Conservation (phyloP, 495 filamentous ascomycete genomes). For the Friedmanniomyces simplex region DNA sequence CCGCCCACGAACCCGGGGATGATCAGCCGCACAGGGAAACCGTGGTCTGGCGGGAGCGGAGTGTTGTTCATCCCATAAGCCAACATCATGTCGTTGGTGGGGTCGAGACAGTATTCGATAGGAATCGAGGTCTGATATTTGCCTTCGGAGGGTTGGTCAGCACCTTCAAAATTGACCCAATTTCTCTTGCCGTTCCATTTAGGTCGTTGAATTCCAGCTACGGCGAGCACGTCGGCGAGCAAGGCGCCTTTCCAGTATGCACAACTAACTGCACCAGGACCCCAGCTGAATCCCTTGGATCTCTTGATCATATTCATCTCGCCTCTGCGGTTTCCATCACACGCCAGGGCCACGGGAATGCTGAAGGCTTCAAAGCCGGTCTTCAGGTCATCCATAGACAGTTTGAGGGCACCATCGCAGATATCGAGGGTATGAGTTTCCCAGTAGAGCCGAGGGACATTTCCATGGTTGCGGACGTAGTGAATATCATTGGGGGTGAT, state of each 20-base stretch:
- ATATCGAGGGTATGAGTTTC: slow-evolving; percentile 10
- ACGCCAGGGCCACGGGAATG: slow-evolving; percentile 15
- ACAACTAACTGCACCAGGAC: slow-evolving; percentile 15
- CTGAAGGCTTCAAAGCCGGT: slow-evolving; percentile 12
- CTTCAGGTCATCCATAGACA: slow-evolving; percentile 17
- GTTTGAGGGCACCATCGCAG: not conserved
- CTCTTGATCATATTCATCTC: slow-evolving; percentile 15
- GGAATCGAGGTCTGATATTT: slow-evolving; percentile 18
- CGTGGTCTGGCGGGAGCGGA: slow-evolving; percentile 19
- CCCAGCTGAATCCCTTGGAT: slow-evolving; percentile 18
- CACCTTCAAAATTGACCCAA: not conserved
- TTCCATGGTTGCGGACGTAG: slow-evolving; percentile 19
- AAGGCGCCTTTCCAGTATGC: slow-evolving; percentile 18
- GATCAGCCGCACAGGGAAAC: slow-evolving; percentile 16
- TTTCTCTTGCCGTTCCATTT: no score
- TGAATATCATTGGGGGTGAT: slow-evolving; percentile 21
- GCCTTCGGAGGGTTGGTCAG: slow-evolving; percentile 14
- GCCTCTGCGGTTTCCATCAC: slow-evolving; percentile 14
- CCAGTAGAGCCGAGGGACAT: slow-evolving; percentile 14
- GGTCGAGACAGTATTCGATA: slow-evolving; percentile 16
- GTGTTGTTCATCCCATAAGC: slow-evolving; percentile 22
- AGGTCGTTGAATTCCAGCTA: slow-evolving; percentile 6
- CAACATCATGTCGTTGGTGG: slow-evolving; percentile 16
- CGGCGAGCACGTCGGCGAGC: slow-evolving; percentile 12
- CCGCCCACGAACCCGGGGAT: slow-evolving; percentile 19